Percentiles rank a stretch among this genome's conserved stretches.
Evolutionary conservation across 2,329 filamentous ascomycete genomes (phyloP).

Genomic region (Intubia oerlemansii): DNA sequence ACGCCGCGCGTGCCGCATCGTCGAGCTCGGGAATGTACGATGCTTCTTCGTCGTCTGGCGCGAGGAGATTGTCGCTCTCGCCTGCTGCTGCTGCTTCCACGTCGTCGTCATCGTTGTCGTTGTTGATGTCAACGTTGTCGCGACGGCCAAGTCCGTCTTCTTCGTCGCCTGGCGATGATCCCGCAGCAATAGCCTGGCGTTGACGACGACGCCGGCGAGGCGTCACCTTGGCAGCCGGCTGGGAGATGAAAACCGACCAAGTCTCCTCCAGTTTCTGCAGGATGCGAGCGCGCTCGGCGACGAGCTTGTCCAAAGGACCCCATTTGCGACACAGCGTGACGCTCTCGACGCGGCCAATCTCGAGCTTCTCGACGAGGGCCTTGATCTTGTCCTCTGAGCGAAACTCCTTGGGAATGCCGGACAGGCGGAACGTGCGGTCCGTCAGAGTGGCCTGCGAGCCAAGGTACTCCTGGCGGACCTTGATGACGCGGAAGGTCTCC

Average conservation of each 20-base stretch:
- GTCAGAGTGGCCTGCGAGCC: constrained; percentile 90
- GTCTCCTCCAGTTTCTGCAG: constrained; percentile 60
- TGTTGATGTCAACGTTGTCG: background rate
- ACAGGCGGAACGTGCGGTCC: constrained; percentile 78
- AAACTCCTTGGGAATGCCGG: constrained; percentile 64
- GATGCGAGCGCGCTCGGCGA: constrained; percentile 41
- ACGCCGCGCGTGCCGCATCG: background rate
- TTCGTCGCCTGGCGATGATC: background rate
- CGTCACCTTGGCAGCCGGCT: constrained; percentile 10
- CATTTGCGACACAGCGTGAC: constrained; percentile 78
- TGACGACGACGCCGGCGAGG: too few relatives aligned
- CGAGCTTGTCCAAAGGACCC: constrained; percentile 55
- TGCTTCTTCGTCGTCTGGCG: constrained; percentile 16
- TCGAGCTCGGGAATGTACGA: constrained; percentile 16
- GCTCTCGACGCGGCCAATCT: constrained; percentile 75
- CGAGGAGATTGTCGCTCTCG: constrained; percentile 39
- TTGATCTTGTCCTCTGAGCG: constrained; percentile 69
- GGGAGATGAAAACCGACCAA: constrained; percentile 59
- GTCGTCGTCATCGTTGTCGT: background rate
- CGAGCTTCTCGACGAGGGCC: constrained; percentile 65
- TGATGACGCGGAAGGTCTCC: constrained; percentile 71
- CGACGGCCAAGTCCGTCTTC: background rate
- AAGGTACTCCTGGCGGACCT: constrained; percentile 72
- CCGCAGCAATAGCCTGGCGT: too few relatives aligned
- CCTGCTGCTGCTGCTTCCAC: constrained; percentile 10